These are phyloP conservation scores for Strobilomyces dryophilus DNA, from an alignment of 768 basidiomycete species.

Conservation along the genomic window DNA sequence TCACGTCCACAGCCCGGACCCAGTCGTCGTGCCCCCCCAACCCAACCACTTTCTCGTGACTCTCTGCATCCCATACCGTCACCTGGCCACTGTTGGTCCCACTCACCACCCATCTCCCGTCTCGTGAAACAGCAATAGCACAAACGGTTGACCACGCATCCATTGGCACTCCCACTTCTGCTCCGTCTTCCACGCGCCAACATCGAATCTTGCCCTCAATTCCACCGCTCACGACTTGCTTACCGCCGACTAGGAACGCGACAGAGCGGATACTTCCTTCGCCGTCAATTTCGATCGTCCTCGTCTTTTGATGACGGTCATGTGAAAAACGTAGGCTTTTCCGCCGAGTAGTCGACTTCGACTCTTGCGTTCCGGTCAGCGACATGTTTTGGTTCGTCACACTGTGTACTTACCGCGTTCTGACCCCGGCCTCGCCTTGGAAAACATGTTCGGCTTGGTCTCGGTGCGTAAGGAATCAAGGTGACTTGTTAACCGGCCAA, in stretches of 20 bases:
- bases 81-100: constrained; percentile 6
- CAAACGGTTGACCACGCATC: constrained; percentile 7
- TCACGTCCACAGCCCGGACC: constrained; percentile 7
- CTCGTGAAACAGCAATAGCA: constrained; percentile 1
- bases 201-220: constrained; percentile 1
- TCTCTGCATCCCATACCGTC: constrained; percentile 1
- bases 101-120: constrained; percentile 1
- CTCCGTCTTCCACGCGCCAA: constrained; percentile 2
- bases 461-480: neutral
- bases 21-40: neutral
- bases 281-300: neutral
- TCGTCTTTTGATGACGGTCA: neutral
- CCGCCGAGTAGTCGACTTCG: neutral
- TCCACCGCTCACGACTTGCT: constrained; percentile 5
- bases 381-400: neutral
- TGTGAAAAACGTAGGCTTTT: neutral
- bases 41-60: neutral
- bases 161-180: constrained; percentile 1
- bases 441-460: neutral
- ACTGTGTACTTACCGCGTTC: neutral
- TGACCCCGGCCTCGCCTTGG: neutral
- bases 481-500: neutral
- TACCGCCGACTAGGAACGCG: constrained; percentile 7
- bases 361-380: neutral
- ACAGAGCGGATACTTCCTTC: constrained; percentile 3